A percentile compares a stretch with the other conserved stretches of the same genome.
Evolutionary conservation across 345 rosid genomes (phyloP).

Genomic region (Theobroma cacao): DNA sequence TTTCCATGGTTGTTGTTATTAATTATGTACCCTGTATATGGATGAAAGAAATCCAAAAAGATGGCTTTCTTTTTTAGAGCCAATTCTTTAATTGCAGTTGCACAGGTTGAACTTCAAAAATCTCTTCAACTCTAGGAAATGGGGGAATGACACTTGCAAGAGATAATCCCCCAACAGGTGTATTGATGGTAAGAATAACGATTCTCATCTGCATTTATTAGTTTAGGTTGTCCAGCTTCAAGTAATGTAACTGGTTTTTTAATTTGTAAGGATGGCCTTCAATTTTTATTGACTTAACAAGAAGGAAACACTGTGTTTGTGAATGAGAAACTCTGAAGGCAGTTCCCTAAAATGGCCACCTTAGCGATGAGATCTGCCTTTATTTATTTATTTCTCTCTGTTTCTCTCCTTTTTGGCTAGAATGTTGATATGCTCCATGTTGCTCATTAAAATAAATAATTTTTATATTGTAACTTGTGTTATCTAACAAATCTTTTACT

Average conservation of each 20-base stretch:
- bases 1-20: too few species aligned
- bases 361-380: neutral
- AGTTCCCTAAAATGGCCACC: neutral
- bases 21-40: too few species aligned
- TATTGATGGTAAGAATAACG: too few species aligned
- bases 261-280: neutral
- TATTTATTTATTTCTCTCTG: neutral
- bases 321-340: neutral
- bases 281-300: neutral
- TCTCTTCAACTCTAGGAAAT: too few species aligned
- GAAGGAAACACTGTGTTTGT: neutral
- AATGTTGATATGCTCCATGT: neutral
- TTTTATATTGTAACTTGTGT: neutral
- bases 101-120: too few species aligned
- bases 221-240: neutral
- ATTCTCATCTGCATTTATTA: neutral
- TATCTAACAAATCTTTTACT: constrained; percentile 1
- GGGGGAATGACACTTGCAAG: too few species aligned
- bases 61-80: too few species aligned
- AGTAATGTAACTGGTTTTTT: neutral
- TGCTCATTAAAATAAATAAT: neutral
- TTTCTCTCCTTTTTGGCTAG: neutral
- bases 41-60: too few species aligned
- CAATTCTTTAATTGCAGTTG: too few species aligned
- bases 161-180: too few species aligned